Evolutionary conservation across 495 filamentous ascomycete genomes (phyloP), one percentile per base, ranked within the genome.

Genomic region (Aspergillus indologenus): DNA sequence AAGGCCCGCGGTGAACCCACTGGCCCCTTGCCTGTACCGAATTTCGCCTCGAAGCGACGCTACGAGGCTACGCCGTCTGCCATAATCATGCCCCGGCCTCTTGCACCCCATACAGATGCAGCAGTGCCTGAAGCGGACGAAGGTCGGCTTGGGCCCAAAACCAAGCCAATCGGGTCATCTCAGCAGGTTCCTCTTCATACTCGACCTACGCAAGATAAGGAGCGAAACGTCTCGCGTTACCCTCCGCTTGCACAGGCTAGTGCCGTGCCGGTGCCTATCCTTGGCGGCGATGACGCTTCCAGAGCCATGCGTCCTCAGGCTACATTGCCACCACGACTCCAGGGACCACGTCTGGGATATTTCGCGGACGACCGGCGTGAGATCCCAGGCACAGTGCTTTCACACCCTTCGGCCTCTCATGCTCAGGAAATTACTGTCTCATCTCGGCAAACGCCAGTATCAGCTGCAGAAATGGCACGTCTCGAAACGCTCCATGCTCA

Each of bases 1-100:
- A 86, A 82, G 49, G 65, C 75, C 26, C 75, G 85, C 42, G 90
- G 90, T 29, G 90, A 92, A 69, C 84, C 88, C 29, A 75, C 82
- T 56, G 84, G 87, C 21, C 85, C 87, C 11, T 79, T 88, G 26
- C 90, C 90, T 24, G 71, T 77, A 2, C 82, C 82, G 6, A 74
- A 80, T 61, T 83, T 84, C 40, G 77, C 81, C 11, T 81, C 83
- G 3, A 89, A 85, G 70, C 82, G 73, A 61, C 83, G 73, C 34
- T 84, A 80, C 68, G 82, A 82, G 59, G 71, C 66, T 66, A 85
- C 71, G 62, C 79, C 78, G 48, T 83, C 72, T 29, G 78, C 83
- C 17, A 83, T 84, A 43, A 82, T 83, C 45, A 75, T 83, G 51
- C 82, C 81, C 45, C 79, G 85, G 31, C 77, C 83, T 12, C 72